Evolutionary conservation across 257 asterid genomes (phyloP).

Genomic region (Plectranthus barbatus): DNA sequence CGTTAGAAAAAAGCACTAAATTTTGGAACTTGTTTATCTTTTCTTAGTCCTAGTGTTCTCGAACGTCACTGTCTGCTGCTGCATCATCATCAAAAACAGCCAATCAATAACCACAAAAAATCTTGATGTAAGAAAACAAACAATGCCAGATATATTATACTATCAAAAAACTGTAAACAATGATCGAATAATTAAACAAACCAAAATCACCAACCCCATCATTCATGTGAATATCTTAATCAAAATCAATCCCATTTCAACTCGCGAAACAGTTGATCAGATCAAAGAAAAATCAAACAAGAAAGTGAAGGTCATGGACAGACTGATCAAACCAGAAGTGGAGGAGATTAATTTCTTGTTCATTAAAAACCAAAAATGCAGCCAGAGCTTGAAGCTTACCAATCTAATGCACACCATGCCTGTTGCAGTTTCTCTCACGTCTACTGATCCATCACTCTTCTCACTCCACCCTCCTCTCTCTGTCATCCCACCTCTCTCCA

Average conservation of each 20-base stretch:
- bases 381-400: slow-evolving; percentile 45
- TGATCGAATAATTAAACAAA: too few species aligned
- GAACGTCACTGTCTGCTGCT: not conserved
- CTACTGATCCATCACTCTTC: slow-evolving; percentile 40
- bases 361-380: slow-evolving; percentile 35
- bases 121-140: not conserved
- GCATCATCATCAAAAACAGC: not conserved
- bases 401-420: slow-evolving; percentile 90
- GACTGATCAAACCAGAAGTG: slow-evolving; percentile 55
- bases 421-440: slow-evolving; percentile 63
- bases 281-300: not conserved
- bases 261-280: not conserved
- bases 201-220: not conserved
- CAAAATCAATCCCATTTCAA: not conserved
- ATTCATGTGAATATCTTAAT: not conserved
- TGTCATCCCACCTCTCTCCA: slow-evolving; percentile 57
- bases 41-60: not conserved
- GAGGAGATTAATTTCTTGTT: slow-evolving; percentile 33
- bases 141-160: not conserved
- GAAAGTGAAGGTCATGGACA: slow-evolving; percentile 46
- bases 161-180: not conserved
- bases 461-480: slow-evolving; percentile 39
- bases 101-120: not conserved
- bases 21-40: not conserved
- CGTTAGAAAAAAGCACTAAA: not conserved